Percentiles rank a stretch among this genome's conserved stretches.
phyloP scores from a whole-genome alignment of 768 basidiomycete genomes.

The Naganishia onofrii region DNA sequence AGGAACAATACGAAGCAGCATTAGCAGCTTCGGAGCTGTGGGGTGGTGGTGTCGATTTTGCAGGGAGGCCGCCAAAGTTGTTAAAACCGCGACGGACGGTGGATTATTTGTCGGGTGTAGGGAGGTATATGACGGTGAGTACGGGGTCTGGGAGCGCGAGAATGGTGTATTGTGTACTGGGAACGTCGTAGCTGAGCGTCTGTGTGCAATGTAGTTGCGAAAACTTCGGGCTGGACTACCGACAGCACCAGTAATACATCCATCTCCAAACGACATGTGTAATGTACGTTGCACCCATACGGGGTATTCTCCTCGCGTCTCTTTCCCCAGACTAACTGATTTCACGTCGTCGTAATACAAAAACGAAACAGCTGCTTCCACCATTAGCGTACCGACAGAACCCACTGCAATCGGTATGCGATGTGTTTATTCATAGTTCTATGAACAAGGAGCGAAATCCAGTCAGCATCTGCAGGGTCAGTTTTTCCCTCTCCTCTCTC shows the following conservation, averaged over 20 bases:
- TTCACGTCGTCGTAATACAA: no score
- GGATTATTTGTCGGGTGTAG: constrained; percentile 86
- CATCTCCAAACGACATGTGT: constrained; percentile 75
- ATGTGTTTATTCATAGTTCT: constrained; percentile 95
- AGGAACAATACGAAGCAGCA: constrained; percentile 75
- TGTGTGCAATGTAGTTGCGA: constrained; percentile 27
- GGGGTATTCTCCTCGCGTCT: constrained; percentile 38
- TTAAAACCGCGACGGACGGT: constrained; percentile 89
- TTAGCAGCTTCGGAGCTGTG: constrained; percentile 59
- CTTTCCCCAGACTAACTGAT: constrained; percentile 22
- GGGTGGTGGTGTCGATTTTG: constrained; percentile 54
- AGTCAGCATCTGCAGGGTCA: constrained; percentile 91
- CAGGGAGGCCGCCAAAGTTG: constrained; percentile 82
- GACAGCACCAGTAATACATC: constrained; percentile 58
- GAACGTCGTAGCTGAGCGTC: no score
- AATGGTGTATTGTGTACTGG: background rate
- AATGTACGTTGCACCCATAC: constrained; percentile 58
- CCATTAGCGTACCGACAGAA: constrained; percentile 89
- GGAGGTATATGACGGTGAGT: constrained; percentile 78
- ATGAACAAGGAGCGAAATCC: constrained; percentile 98
- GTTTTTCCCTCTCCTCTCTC: no score
- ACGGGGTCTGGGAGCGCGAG: no score
- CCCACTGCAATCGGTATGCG: constrained; percentile 87
- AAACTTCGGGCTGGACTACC: constrained; percentile 58
- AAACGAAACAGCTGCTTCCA: constrained; percentile 85